Base-by-base conservation (phyloP, 495 filamentous ascomycete genomes). In the Podospora australis region DNA sequence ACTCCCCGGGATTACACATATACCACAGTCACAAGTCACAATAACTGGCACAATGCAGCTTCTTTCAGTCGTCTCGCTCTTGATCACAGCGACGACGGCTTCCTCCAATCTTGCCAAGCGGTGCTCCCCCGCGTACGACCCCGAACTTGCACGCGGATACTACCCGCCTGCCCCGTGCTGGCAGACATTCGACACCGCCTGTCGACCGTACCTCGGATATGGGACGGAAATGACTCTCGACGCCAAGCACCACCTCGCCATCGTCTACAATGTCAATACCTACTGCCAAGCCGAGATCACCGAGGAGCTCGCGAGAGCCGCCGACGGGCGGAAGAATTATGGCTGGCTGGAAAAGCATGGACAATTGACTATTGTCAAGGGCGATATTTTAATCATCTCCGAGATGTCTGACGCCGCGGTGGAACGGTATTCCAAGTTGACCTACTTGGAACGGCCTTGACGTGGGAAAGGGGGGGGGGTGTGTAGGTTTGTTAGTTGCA, bases 131-230 rank as follows among this genome's bases (percentile, higher is more conserved):
- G 11, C n/a, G 3, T n/a, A 8, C 48, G 56, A 62, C 41, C 50
- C 53, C 10, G 56, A 59, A 11, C 46, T 54, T 40, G 28, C 50
- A 1, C 34, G 34, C 17, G 59, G 59, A 34, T 62, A 59, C 48
- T 41, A 46, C 36, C 59, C 59, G 2, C 59, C 59, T 2, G 59
- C 56, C 0, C 56, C 59, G 7, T 62, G 59, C 56, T 62, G 59
- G 59, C 59, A 62, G 42, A 47, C 45, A 7, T 54, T 56, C 26
- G 49, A 59, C 44, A 9, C 59, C 1, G 43, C 56, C 6, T 62
- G 59, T 51, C 46, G 24, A 13, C 48, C 59, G 9, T 52, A 44
- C 39, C 29, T 59, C 39, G n/a, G 16, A 8, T 1, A 6, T 5
- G 44, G 26, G 20, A 57, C 56, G 17, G 22, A 53, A 26, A 52